These are phyloP conservation scores for Acacia acuminata DNA, from an alignment of 306 rosid genomes.

Conservation along the genomic window DNA sequence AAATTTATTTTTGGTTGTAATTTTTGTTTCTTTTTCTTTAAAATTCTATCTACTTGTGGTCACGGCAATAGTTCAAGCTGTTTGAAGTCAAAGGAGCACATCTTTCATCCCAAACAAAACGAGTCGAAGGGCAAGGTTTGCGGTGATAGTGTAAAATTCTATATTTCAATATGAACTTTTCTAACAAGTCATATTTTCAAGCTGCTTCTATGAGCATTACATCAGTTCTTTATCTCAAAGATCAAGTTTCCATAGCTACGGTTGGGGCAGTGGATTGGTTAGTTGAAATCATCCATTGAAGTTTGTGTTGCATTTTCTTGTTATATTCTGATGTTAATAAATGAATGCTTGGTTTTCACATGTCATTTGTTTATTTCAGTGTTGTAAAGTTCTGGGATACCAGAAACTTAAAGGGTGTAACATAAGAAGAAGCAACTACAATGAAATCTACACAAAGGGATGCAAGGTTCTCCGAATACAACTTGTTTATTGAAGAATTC, in stretches of 20 bases:
- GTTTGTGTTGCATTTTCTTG: too few species aligned
- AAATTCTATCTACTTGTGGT: background rate
- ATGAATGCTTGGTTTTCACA: too few species aligned
- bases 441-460: too few species aligned
- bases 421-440: too few species aligned
- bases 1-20: too few species aligned
- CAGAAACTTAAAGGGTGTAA: too few species aligned
- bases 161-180: constrained; percentile 17
- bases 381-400: too few species aligned
- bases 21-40: too few species aligned
- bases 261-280: constrained; percentile 95
- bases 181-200: constrained; percentile 45
- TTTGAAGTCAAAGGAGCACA: constrained; percentile 78
- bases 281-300: constrained; percentile 5
- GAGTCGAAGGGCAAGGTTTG: constrained; percentile 71
- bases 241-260: constrained; percentile 80
- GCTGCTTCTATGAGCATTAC: constrained; percentile 91
- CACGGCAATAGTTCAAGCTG: constrained; percentile 59
- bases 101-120: constrained; percentile 53
- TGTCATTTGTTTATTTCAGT: too few species aligned
- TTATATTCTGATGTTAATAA: too few species aligned
- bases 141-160: constrained; percentile 20
- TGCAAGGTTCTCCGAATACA: too few species aligned
- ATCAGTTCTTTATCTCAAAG: constrained; percentile 86
- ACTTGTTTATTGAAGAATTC: too few species aligned